Evolutionary conservation across 331 rosid species (phyloP).

Genomic region (Rhamnella rubrinervis): DNA sequence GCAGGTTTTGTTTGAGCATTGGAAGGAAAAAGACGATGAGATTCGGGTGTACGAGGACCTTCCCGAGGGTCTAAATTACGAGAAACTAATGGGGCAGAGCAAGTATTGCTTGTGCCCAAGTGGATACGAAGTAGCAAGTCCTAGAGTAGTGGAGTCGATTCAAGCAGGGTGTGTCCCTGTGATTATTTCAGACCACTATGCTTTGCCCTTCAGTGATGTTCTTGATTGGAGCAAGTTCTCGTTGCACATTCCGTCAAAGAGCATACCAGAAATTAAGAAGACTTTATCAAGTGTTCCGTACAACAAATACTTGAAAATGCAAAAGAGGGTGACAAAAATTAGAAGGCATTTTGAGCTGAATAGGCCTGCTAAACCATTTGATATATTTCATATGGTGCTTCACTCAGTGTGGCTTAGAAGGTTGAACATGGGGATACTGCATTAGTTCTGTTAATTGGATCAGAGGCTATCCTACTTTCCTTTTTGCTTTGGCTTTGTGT

Average conservation of each 20-base stretch:
- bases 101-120: slow-evolving; percentile 89
- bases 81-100: slow-evolving; percentile 42
- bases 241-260: slow-evolving; percentile 42
- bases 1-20: slow-evolving; percentile 34
- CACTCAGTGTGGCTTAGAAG: slow-evolving; percentile 84
- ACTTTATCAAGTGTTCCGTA: slow-evolving; percentile 41
- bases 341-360: slow-evolving; percentile 61
- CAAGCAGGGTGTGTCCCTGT: slow-evolving; percentile 72
- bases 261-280: slow-evolving; percentile 57
- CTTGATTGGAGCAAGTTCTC: slow-evolving; percentile 82
- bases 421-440: slow-evolving; percentile 37
- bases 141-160: slow-evolving; percentile 73
- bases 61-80: slow-evolving; percentile 32
- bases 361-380: slow-evolving; percentile 66
- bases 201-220: slow-evolving; percentile 71
- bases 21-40: slow-evolving; percentile 66
- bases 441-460: not conserved
- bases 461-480: not conserved
- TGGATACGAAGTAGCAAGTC: slow-evolving; percentile 89
- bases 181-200: slow-evolving; percentile 59
- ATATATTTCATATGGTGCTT: slow-evolving; percentile 72
- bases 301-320: slow-evolving; percentile 42
- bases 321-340: slow-evolving; percentile 39
- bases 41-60: slow-evolving; percentile 62
- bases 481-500: no score